A percentile compares a stretch with the other conserved stretches of the same genome.
phyloP scores from a whole-genome alignment of 495 filamentous ascomycete genomes.

The Penicillium canariense region DNA sequence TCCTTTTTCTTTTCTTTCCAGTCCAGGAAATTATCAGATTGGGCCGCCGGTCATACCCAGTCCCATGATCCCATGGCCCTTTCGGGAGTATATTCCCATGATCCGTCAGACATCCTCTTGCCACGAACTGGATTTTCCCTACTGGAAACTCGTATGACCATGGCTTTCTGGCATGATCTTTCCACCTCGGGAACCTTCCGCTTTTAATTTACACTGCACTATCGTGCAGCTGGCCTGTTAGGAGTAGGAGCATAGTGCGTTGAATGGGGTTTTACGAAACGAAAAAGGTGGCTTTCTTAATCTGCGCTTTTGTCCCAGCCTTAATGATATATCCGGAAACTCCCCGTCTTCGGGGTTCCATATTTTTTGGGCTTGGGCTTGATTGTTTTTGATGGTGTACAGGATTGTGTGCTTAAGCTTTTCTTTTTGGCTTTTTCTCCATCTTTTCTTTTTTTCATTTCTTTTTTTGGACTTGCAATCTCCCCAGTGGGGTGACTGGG shows the following conservation, averaged over 20 bases:
- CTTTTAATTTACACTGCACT: conserved; percentile 21
- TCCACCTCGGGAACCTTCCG: conserved; percentile 12
- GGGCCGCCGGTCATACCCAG: conserved; percentile 14
- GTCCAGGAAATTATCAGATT: conserved; percentile 10
- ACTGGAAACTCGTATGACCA: conserved; percentile 9
- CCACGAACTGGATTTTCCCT: conserved; percentile 11
- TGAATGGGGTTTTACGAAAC: conserved; percentile 16
- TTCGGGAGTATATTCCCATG: conserved; percentile 6
- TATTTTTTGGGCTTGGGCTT: conserved; percentile 14
- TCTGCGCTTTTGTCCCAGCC: conserved; percentile 29
- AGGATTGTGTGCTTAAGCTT: conserved; percentile 28
- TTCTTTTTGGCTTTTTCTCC: conserved; percentile 12
- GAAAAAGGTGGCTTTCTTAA: conserved; percentile 29
- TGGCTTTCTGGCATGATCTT: conserved; percentile 1
- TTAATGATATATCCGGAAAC: conserved; percentile 25
- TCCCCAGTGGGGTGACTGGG: conserved; percentile 10
- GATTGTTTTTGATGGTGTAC: conserved; percentile 31
- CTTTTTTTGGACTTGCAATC: conserved; percentile 11
- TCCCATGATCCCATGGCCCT: conserved; percentile 7
- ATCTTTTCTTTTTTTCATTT: conserved; percentile 15
- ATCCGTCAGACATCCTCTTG: conserved; percentile 19
- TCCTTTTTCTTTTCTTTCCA: conserved; percentile 1
- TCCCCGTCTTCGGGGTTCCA: conserved; percentile 10
- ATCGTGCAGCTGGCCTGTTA: conserved; percentile 31
- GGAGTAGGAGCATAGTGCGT: conserved; percentile 28